These are phyloP conservation scores for Sutorius australiensis DNA, from an alignment of 768 basidiomycete genomes.

Conservation along the genomic window DNA sequence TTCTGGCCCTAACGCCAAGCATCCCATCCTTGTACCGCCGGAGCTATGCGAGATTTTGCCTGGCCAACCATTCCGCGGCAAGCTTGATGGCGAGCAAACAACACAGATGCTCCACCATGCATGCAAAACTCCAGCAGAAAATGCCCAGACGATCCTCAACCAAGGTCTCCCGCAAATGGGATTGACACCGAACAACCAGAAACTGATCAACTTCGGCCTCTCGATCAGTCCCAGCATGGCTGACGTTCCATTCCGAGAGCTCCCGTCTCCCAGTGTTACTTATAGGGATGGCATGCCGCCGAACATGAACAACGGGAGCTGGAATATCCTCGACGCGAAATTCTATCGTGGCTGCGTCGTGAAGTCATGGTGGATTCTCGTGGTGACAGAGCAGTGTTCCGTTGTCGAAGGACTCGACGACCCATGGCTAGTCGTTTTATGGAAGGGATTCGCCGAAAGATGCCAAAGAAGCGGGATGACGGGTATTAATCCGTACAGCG, in stretches of 20 bases:
- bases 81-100: constrained; percentile 58
- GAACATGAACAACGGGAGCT: constrained; percentile 56
- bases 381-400: constrained; percentile 48
- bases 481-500: constrained; percentile 48
- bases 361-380: constrained; percentile 61
- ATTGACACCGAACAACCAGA: constrained; percentile 37
- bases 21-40: constrained; percentile 50
- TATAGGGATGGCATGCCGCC: constrained; percentile 47
- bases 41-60: constrained; percentile 66
- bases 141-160: constrained; percentile 54
- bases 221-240: constrained; percentile 55
- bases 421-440: constrained; percentile 35
- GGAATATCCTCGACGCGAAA: constrained; percentile 74
- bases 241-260: constrained; percentile 59
- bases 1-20: constrained; percentile 29
- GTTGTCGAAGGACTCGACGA: constrained; percentile 37
- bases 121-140: constrained; percentile 57
- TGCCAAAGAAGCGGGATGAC: constrained; percentile 57
- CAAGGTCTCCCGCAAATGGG: constrained; percentile 59
- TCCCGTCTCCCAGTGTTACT: constrained; percentile 52
- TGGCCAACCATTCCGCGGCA: constrained; percentile 58
- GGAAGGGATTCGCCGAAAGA: constrained; percentile 53
- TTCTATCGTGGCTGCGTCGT: constrained; percentile 57
- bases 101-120: constrained; percentile 68
- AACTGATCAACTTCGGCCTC: constrained; percentile 56